Evolutionary conservation across 1,284 basidiomycete genomes (phyloP).

Genomic region (Athelia sp.): DNA sequence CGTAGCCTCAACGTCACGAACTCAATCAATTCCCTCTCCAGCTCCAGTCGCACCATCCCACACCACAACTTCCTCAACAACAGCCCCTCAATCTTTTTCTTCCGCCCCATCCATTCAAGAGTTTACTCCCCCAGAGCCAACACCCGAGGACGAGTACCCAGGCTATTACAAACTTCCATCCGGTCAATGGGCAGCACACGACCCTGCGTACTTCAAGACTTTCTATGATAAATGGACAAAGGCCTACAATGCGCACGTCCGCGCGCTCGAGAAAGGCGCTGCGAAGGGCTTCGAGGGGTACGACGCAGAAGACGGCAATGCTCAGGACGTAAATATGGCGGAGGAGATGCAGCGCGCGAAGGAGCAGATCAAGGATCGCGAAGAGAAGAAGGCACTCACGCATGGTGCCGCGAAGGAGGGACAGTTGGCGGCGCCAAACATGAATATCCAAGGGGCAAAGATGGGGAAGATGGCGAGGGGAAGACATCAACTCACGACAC

Average conservation of each 20-base stretch:
- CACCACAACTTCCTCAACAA: conserved; percentile 15
- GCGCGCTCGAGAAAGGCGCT: conserved; percentile 61
- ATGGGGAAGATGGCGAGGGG: conserved; percentile 62
- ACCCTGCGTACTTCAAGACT: conserved; percentile 68
- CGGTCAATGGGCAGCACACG: conserved; percentile 76
- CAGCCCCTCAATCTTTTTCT: conserved; percentile 34
- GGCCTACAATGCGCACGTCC: conserved; percentile 66
- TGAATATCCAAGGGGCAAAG: conserved; percentile 69
- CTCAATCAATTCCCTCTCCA: conserved; percentile 11
- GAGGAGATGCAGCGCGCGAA: conserved; percentile 73
- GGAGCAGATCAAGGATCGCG: conserved; percentile 61
- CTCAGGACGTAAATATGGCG: conserved; percentile 61
- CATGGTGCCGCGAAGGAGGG: conserved; percentile 37
- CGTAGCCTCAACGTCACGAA: conserved; percentile 1
- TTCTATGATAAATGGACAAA: conserved; percentile 69
- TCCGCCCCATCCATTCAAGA: conserved; percentile 67
- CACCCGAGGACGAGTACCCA: conserved; percentile 73
- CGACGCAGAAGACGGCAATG: conserved; percentile 35
- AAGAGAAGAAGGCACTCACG: conserved; percentile 70
- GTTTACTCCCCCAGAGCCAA: conserved; percentile 74
- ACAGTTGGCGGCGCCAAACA: conserved; percentile 55
- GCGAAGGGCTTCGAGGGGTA: conserved; percentile 63
- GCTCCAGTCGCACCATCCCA: conserved; percentile 14
- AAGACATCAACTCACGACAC: conserved; percentile 70
- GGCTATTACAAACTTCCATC: conserved; percentile 86